A percentile compares a stretch with the other conserved stretches of the same genome.
phyloP scores from a whole-genome alignment of 495 filamentous ascomycete species.

The Symbiotaphrina buchneri region DNA sequence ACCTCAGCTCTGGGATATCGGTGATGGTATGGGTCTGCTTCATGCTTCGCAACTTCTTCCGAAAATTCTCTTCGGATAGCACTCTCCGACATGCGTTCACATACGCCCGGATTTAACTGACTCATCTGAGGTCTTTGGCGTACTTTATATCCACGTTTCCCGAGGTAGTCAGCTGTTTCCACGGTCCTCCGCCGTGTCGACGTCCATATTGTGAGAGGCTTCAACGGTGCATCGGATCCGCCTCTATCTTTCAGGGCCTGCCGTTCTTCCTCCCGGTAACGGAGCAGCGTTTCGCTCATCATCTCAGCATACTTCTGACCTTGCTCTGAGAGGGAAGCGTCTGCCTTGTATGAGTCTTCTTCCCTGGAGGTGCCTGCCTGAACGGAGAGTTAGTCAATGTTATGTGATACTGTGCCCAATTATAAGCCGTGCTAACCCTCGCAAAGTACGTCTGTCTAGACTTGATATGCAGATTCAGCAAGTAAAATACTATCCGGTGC shows the following conservation, averaged over 20 bases:
- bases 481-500: constrained; percentile 90
- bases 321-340: constrained; percentile 62
- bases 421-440: constrained; percentile 27
- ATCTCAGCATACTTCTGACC: constrained; percentile 70
- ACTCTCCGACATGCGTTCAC: constrained; percentile 72
- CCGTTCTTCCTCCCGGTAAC: constrained; percentile 63
- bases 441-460: constrained; percentile 85
- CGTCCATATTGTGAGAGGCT: constrained; percentile 80
- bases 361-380: constrained; percentile 42
- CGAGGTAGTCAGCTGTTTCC: constrained; percentile 69
- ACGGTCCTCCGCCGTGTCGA: constrained; percentile 77
- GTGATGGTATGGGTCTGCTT: constrained; percentile 91
- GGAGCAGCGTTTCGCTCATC: constrained; percentile 62
- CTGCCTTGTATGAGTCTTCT: constrained; percentile 74
- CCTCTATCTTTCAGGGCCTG: constrained; percentile 42
- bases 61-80: constrained; percentile 61
- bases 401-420: no score
- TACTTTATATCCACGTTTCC: constrained; percentile 58
- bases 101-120: constrained; percentile 88
- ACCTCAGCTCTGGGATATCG: constrained; percentile 90
- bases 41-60: constrained; percentile 80
- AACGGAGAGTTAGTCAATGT: constrained; percentile 3
- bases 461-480: constrained; percentile 94
- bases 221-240: constrained; percentile 41
- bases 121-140: constrained; percentile 87